Percentiles rank a stretch among this genome's conserved stretches.
Conservation (phyloP, 306 rosid genomes). For the Nissolia schottii region DNA sequence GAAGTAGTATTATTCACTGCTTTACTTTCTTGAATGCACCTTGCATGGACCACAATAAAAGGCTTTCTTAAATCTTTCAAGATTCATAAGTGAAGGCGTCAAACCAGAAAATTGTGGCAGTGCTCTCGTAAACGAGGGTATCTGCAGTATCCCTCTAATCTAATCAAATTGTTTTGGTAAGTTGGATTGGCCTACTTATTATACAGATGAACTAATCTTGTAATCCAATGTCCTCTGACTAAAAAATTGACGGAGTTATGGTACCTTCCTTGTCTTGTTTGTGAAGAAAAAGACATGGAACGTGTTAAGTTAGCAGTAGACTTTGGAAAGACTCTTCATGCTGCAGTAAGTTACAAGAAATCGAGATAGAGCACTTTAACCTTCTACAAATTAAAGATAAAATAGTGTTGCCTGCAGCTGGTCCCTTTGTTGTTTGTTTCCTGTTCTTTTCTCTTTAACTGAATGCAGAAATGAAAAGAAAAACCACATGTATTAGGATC, state of each 20-base stretch:
- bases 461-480: neutral
- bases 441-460: conserved; percentile 20
- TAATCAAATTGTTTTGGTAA: neutral
- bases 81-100: neutral
- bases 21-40: conserved; percentile 2
- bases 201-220: neutral
- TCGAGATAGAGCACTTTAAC: neutral
- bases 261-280: neutral
- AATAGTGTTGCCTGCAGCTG: neutral
- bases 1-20: neutral
- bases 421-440: conserved; percentile 8
- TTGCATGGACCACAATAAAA: neutral
- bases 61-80: neutral
- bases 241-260: no score
- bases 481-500: neutral
- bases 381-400: neutral
- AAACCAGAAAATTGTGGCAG: no score
- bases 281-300: neutral
- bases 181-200: neutral
- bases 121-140: neutral
- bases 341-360: neutral
- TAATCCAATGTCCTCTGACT: neutral
- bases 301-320: neutral
- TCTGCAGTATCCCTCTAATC: neutral
- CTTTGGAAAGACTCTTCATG: neutral